phyloP scores from a whole-genome alignment of 2,329 filamentous ascomycete genomes.

The Mycogone perniciosa region DNA sequence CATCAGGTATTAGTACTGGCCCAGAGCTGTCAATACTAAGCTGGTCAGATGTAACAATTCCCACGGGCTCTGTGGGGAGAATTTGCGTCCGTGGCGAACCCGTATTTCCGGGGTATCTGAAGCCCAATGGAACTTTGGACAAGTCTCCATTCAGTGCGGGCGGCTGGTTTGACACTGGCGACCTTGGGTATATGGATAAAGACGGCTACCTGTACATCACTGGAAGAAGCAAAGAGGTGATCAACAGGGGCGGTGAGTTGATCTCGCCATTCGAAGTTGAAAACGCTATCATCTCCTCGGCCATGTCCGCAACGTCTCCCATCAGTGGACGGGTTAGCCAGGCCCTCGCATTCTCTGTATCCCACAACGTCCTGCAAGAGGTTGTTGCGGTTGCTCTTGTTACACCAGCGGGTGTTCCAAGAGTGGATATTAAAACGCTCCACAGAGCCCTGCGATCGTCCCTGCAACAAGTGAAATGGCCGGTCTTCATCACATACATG shows the following conservation, averaged over 20 bases:
- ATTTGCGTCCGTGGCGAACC: conserved; percentile 48
- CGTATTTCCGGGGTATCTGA: conserved; percentile 45
- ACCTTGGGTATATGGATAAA: conserved; percentile 45
- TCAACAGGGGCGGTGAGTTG: conserved; percentile 53
- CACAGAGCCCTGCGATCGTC: conserved; percentile 41
- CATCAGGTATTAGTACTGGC: conserved; percentile 46
- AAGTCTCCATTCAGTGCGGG: conserved; percentile 38
- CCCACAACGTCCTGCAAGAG: conserved; percentile 49
- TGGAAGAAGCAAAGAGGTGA: conserved; percentile 50
- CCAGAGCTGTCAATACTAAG: conserved; percentile 47
- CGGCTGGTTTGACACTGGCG: conserved; percentile 51
- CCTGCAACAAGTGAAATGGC: conserved; percentile 48
- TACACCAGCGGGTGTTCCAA: conserved; percentile 35
- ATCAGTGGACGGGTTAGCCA: conserved; percentile 42
- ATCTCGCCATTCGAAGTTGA: conserved; percentile 56
- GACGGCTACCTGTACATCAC: conserved; percentile 49
- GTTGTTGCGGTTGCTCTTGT: conserved; percentile 49
- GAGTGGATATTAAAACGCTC: conserved; percentile 42
- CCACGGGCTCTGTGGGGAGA: conserved; percentile 34
- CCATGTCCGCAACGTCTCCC: conserved; percentile 34
- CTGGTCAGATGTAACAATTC: conserved; percentile 27
- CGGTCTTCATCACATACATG: conserved; percentile 48
- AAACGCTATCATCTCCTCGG: conserved; percentile 45
- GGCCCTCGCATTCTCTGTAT: conserved; percentile 47
- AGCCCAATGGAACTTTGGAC: conserved; percentile 35